Evolutionary conservation across 2,329 filamentous ascomycete genomes (phyloP).

Genomic region (Phyllosticta citrichinensis): DNA sequence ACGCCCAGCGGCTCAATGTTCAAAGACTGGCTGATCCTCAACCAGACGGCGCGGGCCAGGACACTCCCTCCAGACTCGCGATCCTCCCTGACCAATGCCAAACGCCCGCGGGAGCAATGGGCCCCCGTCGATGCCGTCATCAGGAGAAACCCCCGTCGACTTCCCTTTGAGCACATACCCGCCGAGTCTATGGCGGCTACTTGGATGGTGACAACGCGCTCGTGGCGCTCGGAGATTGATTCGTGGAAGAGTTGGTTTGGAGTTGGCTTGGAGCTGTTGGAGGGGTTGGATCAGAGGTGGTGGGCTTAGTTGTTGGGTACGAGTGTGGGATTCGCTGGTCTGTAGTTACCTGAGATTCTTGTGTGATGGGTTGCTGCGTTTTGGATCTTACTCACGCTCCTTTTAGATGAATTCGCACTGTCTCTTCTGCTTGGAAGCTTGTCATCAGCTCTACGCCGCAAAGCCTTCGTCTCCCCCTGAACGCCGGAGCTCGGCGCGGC

Average conservation of each 20-base stretch:
- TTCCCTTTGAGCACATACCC: conserved; percentile 21
- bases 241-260: conserved; percentile 43
- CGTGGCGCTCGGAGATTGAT: conserved; percentile 42
- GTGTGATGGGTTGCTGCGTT: too few species aligned
- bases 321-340: too few species aligned
- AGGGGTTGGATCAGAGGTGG: conserved; percentile 32
- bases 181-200: conserved; percentile 31
- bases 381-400: too few species aligned
- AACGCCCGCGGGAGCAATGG: conserved; percentile 30
- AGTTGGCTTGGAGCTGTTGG: conserved; percentile 36
- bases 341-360: too few species aligned
- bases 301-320: conserved; percentile 13
- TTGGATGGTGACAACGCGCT: conserved; percentile 39
- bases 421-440: too few species aligned
- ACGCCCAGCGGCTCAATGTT: conserved; percentile 30
- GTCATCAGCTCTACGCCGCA: too few species aligned
- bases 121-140: conserved; percentile 23
- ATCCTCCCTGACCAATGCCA: conserved; percentile 28
- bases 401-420: too few species aligned
- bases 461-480: too few species aligned
- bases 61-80: conserved; percentile 27
- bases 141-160: background rate
- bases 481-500: too few species aligned
- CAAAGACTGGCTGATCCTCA: conserved; percentile 29
- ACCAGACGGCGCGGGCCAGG: conserved; percentile 32